A percentile compares a stretch with the other conserved stretches of the same genome.
Evolutionary conservation across 306 rosid genomes (phyloP).

Genomic region (Myrica gale): DNA sequence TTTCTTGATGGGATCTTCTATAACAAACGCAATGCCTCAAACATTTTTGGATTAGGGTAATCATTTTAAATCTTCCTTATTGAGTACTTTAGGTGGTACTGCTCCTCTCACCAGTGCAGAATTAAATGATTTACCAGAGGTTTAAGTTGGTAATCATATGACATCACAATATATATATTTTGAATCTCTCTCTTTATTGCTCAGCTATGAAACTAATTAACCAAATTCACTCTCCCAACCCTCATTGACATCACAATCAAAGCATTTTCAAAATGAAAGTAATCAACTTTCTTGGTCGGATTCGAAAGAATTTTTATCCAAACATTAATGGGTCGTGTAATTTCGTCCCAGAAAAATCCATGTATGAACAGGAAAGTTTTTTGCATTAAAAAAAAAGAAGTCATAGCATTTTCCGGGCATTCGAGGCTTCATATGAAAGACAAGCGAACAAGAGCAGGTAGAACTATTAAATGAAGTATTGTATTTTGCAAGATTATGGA

Average conservation of each 20-base stretch:
- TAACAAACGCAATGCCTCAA: background rate
- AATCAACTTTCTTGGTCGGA: background rate
- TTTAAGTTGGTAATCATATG: background rate
- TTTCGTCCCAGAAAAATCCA: too few relatives aligned
- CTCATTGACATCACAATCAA: background rate
- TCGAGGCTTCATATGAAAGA: too few relatives aligned
- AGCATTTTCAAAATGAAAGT: background rate
- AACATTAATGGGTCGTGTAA: too few relatives aligned
- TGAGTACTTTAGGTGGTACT: background rate
- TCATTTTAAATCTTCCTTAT: background rate
- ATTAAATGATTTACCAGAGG: background rate
- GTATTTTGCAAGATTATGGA: too few relatives aligned
- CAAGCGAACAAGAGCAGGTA: too few relatives aligned
- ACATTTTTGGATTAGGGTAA: background rate
- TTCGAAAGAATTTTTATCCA: background rate
- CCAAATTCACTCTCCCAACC: too few relatives aligned
- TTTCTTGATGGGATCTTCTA: background rate
- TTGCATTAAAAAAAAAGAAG: too few relatives aligned
- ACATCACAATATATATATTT: too few relatives aligned
- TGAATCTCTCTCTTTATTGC: background rate
- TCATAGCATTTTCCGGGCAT: too few relatives aligned
- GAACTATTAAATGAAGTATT: too few relatives aligned
- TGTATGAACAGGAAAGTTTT: too few relatives aligned
- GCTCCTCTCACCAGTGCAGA: background rate
- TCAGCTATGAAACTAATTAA: background rate